Conservation (phyloP, 108 stramenopile species). For the Nannochloropsis granulata region DNA sequence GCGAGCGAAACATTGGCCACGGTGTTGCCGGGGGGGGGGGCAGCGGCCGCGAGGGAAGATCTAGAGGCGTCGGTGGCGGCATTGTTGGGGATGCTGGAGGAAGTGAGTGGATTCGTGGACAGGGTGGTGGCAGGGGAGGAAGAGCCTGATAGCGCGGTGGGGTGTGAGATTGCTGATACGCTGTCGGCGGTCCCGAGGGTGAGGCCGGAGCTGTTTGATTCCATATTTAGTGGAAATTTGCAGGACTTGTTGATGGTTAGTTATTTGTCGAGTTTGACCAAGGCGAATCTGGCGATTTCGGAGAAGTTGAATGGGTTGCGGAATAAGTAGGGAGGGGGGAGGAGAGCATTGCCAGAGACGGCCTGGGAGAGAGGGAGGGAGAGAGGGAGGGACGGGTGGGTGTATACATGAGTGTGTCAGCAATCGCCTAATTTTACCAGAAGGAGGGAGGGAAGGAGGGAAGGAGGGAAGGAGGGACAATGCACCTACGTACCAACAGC, state of each 20-base stretch:
- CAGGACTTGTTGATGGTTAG: constrained; percentile 95
- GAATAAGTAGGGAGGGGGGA: background rate
- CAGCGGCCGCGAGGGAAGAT: background rate
- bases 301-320: constrained; percentile 54
- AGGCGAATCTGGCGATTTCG: constrained; percentile 80
- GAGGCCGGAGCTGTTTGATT: constrained; percentile 70
- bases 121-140: constrained; percentile 56
- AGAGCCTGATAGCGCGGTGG: constrained; percentile 44
- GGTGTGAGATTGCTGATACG: constrained; percentile 61
- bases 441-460: background rate
- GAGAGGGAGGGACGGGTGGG: background rate
- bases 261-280: constrained; percentile 76
- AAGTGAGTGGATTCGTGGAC: constrained; percentile 61
- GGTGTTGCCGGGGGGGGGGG: background rate
- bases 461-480: background rate
- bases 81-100: constrained; percentile 60
- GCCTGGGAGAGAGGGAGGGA: constrained; percentile 8
- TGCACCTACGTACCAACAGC: too few relatives aligned
- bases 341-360: constrained; percentile 84
- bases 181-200: constrained; percentile 69
- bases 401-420: background rate
- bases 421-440: too few relatives aligned
- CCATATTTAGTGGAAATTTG: constrained; percentile 67
- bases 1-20: constrained; percentile 21
- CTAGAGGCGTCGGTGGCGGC: background rate